A percentile compares a stretch with the other conserved stretches of the same genome.
Conservation (phyloP, 768 basidiomycete genomes). For the Thelephora aurantiotincta region DNA sequence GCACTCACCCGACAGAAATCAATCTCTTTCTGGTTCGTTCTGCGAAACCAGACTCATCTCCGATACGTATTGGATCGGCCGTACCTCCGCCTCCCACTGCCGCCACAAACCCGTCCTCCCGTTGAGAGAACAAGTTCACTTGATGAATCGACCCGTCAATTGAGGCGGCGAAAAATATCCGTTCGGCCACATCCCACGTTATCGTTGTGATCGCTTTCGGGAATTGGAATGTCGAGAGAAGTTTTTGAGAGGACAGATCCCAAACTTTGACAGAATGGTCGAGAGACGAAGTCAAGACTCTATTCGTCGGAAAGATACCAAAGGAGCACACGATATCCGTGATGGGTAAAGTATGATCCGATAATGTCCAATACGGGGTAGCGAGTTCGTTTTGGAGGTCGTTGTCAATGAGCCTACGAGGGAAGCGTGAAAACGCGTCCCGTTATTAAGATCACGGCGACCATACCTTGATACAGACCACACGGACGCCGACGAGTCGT, state of each 20-base stretch:
- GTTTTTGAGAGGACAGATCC: slow-evolving; percentile 59
- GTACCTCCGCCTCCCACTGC: slow-evolving; percentile 66
- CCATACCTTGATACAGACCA: slow-evolving; percentile 82
- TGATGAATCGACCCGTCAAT: slow-evolving; percentile 63
- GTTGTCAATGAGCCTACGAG: slow-evolving; percentile 57
- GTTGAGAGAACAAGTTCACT: slow-evolving; percentile 61
- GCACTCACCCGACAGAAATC: slow-evolving; percentile 54
- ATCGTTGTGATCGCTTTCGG: slow-evolving; percentile 59
- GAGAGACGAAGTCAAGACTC: slow-evolving; percentile 65
- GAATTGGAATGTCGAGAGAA: slow-evolving; percentile 82
- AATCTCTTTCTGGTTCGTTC: slow-evolving; percentile 32
- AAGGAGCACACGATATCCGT: slow-evolving; percentile 71
- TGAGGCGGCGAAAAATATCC: slow-evolving; percentile 81
- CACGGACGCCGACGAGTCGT: slow-evolving; percentile 80
- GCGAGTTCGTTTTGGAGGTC: slow-evolving; percentile 62
- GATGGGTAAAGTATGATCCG: slow-evolving; percentile 88
- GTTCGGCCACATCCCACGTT: slow-evolving; percentile 74
- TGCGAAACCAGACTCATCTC: slow-evolving; percentile 31
- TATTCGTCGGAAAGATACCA: slow-evolving; percentile 64
- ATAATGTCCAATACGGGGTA: slow-evolving; percentile 62
- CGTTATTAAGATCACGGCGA: slow-evolving; percentile 1
- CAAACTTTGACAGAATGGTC: slow-evolving; percentile 94
- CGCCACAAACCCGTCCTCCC: slow-evolving; percentile 45
- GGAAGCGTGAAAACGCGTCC: background rate
- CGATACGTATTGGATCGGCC: slow-evolving; percentile 58